Evolutionary conservation across 192 early-diverging fungal genomes (phyloP), one percentile per base, ranked within the genome.

Genomic region (Coemansia sp.): DNA sequence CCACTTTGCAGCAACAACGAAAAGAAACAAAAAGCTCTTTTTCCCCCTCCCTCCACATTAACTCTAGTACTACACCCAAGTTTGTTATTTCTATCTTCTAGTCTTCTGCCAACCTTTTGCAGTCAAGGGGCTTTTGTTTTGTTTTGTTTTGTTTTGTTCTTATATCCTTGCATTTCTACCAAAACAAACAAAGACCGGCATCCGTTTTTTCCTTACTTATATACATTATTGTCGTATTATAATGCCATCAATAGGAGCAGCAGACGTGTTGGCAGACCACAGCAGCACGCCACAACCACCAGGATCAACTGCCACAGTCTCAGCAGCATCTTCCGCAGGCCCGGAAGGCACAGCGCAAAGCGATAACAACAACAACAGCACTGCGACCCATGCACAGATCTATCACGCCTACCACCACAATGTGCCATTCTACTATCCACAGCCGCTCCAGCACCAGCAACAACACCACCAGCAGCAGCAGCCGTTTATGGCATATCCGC

Each of bases 171-270:
- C 4, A 59, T 37, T 41, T 41, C 57, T 59, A 59, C 46, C 57
- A 39, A 39, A 59, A 59, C n/a, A 59, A 8, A 4, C 39, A 16
- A 37, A 32, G 42, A 55, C 32, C 26, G 8, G 12, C 39, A 47
- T 57, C 36, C 37, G 8, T 37, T 69, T 36, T 32, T 54, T 54
- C 21, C 22, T 5, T 47, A 26, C n/a, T 39, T 21, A 32, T 2
- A 32, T 32, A 32, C 32, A 32, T 32, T 32, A 26, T 32, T 32
- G 32, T 2, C 32, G 32, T 32, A 2, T 32, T 32, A 9, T 46
- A 36, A 77, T 77, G 74, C 69, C 68, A 43, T 70, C 73, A 46
- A 66, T 77, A 68, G 74, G 51, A 16, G 48, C 21, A 45, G 66
- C 21, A 45, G 66, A 68, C 8, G n/a, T 36, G n/a, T 39, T 55